Evolutionary conservation across 306 rosid species (phyloP).

Genomic region (Vicia villosa): DNA sequence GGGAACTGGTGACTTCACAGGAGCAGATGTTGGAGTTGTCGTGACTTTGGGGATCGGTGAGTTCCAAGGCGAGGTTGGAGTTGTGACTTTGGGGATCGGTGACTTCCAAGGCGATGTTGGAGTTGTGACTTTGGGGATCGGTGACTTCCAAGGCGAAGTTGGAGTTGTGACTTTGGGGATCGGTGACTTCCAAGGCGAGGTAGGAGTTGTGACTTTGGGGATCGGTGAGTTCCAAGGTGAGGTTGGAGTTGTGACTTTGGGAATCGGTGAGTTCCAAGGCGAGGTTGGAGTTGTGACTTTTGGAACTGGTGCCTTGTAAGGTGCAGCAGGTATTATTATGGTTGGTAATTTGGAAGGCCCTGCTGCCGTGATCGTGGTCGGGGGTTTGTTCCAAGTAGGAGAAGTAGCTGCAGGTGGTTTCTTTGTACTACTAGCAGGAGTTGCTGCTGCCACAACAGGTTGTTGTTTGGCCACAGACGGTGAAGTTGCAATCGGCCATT

Average conservation of each 20-base stretch:
- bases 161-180: too few species aligned
- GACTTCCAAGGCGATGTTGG: too few species aligned
- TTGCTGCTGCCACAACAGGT: constrained; percentile 22
- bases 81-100: too few species aligned
- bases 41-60: too few species aligned
- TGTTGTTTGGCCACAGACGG: constrained; percentile 8
- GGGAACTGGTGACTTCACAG: too few species aligned
- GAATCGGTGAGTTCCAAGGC: too few species aligned
- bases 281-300: background rate
- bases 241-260: too few species aligned
- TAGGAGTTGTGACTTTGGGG: constrained; percentile 6
- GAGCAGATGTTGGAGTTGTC: too few species aligned
- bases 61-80: too few species aligned
- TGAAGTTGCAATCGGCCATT: constrained; percentile 30
- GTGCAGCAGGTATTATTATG: constrained; percentile 29
- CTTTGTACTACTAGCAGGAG: constrained; percentile 6
- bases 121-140: too few species aligned
- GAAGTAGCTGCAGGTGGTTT: constrained; percentile 27
- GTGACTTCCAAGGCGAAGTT: too few species aligned
- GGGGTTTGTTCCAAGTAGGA: constrained; percentile 11
- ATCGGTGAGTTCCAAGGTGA: constrained; percentile 27
- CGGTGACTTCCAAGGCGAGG: too few species aligned
- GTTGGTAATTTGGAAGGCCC: constrained; percentile 35
- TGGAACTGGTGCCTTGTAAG: constrained; percentile 28
- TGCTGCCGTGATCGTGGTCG: background rate